Base-by-base conservation (phyloP, 2,329 filamentous ascomycete genomes). In the Zymoseptoria passerinii region DNA sequence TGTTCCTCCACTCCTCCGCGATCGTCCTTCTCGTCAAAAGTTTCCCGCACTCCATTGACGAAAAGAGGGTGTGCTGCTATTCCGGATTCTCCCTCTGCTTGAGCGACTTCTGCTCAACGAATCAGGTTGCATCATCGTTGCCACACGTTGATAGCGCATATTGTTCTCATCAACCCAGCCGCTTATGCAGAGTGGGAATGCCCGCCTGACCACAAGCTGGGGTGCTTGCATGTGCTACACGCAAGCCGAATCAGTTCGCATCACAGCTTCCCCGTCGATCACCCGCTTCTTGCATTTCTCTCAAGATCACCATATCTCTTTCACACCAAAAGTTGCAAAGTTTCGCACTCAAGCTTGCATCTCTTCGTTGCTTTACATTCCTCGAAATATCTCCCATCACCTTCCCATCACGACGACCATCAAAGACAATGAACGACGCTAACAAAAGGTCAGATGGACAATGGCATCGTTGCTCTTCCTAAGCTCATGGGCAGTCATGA, bases 401-500 rank as follows among this genome's bases (percentile, higher is more conserved):
- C 19, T 18, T n/a, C 53, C 53, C 44, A 23, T 49, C 19, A n/a
- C 48, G 23, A 50, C 27, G 35, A 29, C 23, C 8, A 52, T 50
- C 28, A 55, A 52, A 49, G 50, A 55, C 19, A 35, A 28, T 28
- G 52, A 57, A 55, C 55, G 49, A 65, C 73, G 74, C 73, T 74
- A 76, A 78, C 67, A 50, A 62, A 28, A 65, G 64, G 55, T 72
- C 75, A 97, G 94, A 79, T 99, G 94, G 94, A 90, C 92, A 53
- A 85, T 96, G 73, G 94, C 92, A 57, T 96, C 92, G 53, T 72
- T 89, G 53, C 81, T 99, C 65, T 97, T 97, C 79, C 81, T 97
- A 68, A 83, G 85, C 67, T 96, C 92, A 67, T 99, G 94, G 82
- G 91, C 90, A 27, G 90, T 92, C 66, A 83, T 97, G 77, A 95